Base-by-base conservation (phyloP, 176 grass and related monocot genomes). In the Elaeis guineensis region DNA sequence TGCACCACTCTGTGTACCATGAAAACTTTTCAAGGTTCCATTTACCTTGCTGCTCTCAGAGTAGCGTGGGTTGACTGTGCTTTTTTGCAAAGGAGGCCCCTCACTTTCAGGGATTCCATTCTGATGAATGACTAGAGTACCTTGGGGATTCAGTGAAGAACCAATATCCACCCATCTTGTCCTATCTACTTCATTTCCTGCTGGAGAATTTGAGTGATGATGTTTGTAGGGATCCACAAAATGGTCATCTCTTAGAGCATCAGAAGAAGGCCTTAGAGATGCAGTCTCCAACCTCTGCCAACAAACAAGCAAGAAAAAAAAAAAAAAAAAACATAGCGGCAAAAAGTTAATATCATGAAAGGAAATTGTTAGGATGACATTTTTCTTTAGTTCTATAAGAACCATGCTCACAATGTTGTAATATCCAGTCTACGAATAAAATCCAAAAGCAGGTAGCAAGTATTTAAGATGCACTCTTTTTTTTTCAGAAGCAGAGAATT, bases 21-120 rank as follows among this genome's bases (percentile, higher is more conserved):
- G 52, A 23, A 63, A 54, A 58, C 57, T 85, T 73, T 65, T 80
- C 55, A 65, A 72, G 49, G 65, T 71, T 57, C 78, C 83, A 70
- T 90, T 87, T 48, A 51, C 50, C 54, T 72, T 70, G 30, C 63
- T 17, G 58, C 53, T 50, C 22, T 77, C 58, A 67, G 30, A 50
- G 57, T 74, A 78, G 25, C 72, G 73, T 0, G 69, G 75, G 7
- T 78, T 85, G 22, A 12, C 57, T 22, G 29, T 69, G 65, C 25
- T 23, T 19, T 76, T 25, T 16, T 82, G 58, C 21, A 57, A 20
- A 54, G 52, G 30, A 55, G 75, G 54, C 23, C 73, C 73, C 39
- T 79, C 71, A 14, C 71, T 70, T 20, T 55, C 71, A 51, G 48
- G 59, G 15, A 16, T 17, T 62, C 82, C 78, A 60, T 81, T 81